phyloP scores from a whole-genome alignment of 164 flowering plant genomes.

The Tetrastigma voinierianum region DNA sequence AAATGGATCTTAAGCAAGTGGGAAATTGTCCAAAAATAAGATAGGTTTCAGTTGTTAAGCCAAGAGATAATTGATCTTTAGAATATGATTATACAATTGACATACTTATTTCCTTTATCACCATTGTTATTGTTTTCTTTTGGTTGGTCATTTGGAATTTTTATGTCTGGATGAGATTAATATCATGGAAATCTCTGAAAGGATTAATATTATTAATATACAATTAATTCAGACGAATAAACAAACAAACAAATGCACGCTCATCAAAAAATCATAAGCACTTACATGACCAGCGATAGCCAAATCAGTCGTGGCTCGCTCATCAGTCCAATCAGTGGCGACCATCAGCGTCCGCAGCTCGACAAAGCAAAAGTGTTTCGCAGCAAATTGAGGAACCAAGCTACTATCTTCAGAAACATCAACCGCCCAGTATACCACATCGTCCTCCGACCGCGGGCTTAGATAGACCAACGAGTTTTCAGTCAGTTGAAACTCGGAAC shows the following conservation, averaged over 20 bases:
- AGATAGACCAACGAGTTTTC: conserved; percentile 66
- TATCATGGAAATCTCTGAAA: no score
- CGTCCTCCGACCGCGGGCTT: conserved; percentile 47
- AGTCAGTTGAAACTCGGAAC: conserved; percentile 34
- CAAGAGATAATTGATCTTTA: no score
- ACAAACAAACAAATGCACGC: background rate
- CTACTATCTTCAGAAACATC: conserved; percentile 51
- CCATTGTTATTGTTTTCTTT: no score
- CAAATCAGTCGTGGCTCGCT: conserved; percentile 66
- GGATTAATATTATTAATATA: no score
- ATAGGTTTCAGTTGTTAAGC: no score
- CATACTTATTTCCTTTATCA: no score
- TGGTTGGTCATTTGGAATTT: no score
- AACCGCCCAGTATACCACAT: conserved; percentile 72
- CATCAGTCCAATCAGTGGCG: conserved; percentile 88
- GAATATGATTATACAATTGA: no score
- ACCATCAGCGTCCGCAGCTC: conserved; percentile 93
- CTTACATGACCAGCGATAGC: conserved; percentile 96
- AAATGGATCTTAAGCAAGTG: no score
- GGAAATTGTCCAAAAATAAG: no score
- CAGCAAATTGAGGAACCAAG: conserved; percentile 44
- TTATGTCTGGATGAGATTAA: no score
- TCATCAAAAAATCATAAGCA: background rate
- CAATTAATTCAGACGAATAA: background rate
- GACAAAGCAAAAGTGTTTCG: conserved; percentile 48